These are phyloP conservation scores for Thielaviopsis cerberus DNA, from an alignment of 2,329 filamentous ascomycete genomes.

Conservation along the genomic window DNA sequence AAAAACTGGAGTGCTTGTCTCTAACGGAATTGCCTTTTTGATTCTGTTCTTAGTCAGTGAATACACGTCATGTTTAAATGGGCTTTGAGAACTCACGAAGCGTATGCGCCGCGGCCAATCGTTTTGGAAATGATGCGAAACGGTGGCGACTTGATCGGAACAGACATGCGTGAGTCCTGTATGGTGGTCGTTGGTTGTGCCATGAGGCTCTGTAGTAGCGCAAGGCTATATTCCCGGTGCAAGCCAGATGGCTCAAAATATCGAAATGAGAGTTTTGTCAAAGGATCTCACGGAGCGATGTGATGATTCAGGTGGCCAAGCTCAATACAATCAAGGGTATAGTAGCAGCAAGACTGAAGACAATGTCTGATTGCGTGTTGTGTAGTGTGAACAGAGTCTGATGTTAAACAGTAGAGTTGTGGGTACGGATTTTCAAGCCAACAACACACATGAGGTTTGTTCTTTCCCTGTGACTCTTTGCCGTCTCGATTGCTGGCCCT, in stretches of 20 bases:
- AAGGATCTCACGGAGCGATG: neutral
- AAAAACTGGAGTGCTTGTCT: conserved; percentile 56
- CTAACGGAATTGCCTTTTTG: conserved; percentile 72
- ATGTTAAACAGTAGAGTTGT: no score
- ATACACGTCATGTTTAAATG: conserved; percentile 3
- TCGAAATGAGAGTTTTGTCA: no score
- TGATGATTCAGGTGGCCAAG: neutral
- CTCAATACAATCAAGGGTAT: no score
- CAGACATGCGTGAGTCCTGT: conserved; percentile 58
- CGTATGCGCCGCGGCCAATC: conserved; percentile 90
- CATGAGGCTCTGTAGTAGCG: neutral
- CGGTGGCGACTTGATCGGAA: conserved; percentile 66
- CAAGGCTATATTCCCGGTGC: no score
- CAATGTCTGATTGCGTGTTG: no score
- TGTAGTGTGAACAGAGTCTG: no score
- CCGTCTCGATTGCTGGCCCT: no score
- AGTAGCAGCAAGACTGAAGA: no score
- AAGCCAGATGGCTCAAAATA: no score
- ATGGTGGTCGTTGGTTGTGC: neutral
- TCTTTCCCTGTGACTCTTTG: no score
- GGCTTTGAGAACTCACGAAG: conserved; percentile 45
- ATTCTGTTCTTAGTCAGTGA: conserved; percentile 41
- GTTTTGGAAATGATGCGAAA: conserved; percentile 93
- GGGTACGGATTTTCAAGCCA: no score
- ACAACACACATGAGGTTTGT: no score